Evolutionary conservation across 2,329 filamentous ascomycete genomes (phyloP).

Genomic region (Tolypocladium ophioglossoides): DNA sequence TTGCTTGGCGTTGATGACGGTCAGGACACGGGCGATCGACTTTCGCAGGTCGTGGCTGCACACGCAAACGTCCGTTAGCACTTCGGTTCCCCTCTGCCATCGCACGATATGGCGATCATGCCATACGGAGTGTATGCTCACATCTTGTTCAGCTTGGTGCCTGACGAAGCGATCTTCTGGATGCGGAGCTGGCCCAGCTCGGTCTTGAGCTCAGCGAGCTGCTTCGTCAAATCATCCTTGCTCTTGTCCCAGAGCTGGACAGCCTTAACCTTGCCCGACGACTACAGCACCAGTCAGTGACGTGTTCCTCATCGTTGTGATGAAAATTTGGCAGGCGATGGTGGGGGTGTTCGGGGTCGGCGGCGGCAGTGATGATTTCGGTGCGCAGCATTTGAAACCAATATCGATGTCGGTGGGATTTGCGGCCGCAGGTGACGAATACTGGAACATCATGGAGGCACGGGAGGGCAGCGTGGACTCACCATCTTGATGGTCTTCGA

Average conservation of each 20-base stretch:
- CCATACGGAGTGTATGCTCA: conserved; percentile 36
- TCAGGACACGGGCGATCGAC: conserved; percentile 97
- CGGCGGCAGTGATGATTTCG: neutral
- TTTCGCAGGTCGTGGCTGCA: conserved; percentile 95
- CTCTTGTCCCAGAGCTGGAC: conserved; percentile 96
- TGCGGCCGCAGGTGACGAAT: neutral
- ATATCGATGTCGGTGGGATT: neutral
- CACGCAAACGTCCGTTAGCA: conserved; percentile 12
- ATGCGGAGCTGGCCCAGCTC: conserved; percentile 95
- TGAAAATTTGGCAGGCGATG: neutral
- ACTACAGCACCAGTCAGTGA: conserved; percentile 25
- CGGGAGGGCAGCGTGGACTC: conserved; percentile 21
- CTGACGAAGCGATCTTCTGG: conserved; percentile 94
- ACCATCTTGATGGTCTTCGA: conserved; percentile 38
- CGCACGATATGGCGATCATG: neutral
- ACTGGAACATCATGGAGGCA: conserved; percentile 4
- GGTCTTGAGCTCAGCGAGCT: conserved; percentile 88
- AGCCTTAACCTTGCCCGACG: conserved; percentile 73
- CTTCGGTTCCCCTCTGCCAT: neutral
- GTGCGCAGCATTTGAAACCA: neutral
- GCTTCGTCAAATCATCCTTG: conserved; percentile 97
- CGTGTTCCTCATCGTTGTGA: conserved; percentile 8
- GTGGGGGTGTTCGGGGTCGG: neutral
- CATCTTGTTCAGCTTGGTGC: conserved; percentile 97
- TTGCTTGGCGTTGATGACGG: conserved; percentile 99